Base-by-base conservation (phyloP, 1,284 basidiomycete species). In the Golubevia pallescens region DNA sequence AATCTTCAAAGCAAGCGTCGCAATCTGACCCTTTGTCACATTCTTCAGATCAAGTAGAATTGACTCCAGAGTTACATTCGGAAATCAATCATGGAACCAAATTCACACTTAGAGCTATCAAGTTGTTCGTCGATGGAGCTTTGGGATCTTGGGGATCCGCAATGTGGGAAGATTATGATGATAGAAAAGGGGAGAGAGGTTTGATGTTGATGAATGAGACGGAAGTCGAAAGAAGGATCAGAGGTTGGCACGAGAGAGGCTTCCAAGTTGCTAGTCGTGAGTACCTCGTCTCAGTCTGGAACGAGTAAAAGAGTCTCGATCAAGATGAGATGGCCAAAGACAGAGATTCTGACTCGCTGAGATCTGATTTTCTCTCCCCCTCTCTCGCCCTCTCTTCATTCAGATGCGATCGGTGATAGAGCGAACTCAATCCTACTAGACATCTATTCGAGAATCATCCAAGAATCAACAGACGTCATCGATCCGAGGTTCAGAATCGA, bases 61-160 rank as follows among this genome's bases (percentile, higher is more conserved):
- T 38, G 34, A 38, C 34, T 38, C 34, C 34, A 10, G 10, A 38
- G 34, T 5, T 10, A 38, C 3, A 10, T 5, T 5, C 10, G 34
- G 34, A 38, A 10, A 19, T 19, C 19, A 23, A 38, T n/a, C 20
- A 56, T 2, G 3, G n/a, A 21, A 20, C 55, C 57, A 24, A 10
- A 13, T 59, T 73, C n/a, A 67, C 68, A 4, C 24, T 69, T 52
- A 67, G 77, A 1, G 74, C 80, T 57, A 89, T 96, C 75, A 97
- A 97, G 86, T 88, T 97, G 1, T 92, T 93, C 78, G 89, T 90
- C 0, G 93, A 94, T 74, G 92, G 92, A 21, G 94, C 95, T 1
- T 89, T 97, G 1, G 94, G 95, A 0, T 93, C 92, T 1, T 93
- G 93, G 89, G 95, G 95, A 2, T 93, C 95, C 0, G 94, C 95